Base-by-base conservation (phyloP, 2,329 filamentous ascomycete genomes). In the Verticillium nonalfalfae region DNA sequence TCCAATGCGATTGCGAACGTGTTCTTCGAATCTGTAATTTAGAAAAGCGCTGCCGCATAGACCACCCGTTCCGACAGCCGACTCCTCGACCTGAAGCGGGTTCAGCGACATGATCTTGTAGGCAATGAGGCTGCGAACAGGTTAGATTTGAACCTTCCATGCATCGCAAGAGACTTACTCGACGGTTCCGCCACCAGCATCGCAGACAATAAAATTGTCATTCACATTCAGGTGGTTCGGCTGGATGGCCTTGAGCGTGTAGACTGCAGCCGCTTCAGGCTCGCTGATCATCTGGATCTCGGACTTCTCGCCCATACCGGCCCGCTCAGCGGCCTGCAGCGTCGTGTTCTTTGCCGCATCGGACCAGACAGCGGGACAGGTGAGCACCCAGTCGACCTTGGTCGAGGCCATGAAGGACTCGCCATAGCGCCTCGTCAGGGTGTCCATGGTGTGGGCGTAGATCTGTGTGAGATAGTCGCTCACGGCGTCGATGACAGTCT, bases 341-440 rank as follows among this genome's bases (percentile, higher is more conserved):
- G 90, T 94, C 6, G 90, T 90, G 72, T 92, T 90, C 76, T 93
- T 94, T n/a, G 90, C 91, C 0, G 89, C 85, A 71, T 95, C 91
- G 31, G 87, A 91, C 91, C 91, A 95, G 7, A 94, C 90, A 7
- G 91, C 91, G 7, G 91, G 91, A 59, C 90, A 91, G 1, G 90
- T 94, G 60, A 95, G 79, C 57, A 94, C 89, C 68, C 91, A 93
- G 64, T 93, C 87, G 45, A 92, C 86, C 68, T 86, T 87, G 5
- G 90, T 93, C 7, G 84, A 85, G 7, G 84, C 83, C 86, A 93
- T 91, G 69, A 94, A 93, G 0, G 86, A 87, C 74, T 90, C 88
- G 67, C 90, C 90, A 70, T 93, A 93, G 56, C 90, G 80, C 63
- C 87, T 80, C 1, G 85, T 89, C 65, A 94, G 78, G 0, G 87